Evolutionary conservation across 78 protist genomes (phyloP).

Genomic region (Ministeria vibrans): DNA sequence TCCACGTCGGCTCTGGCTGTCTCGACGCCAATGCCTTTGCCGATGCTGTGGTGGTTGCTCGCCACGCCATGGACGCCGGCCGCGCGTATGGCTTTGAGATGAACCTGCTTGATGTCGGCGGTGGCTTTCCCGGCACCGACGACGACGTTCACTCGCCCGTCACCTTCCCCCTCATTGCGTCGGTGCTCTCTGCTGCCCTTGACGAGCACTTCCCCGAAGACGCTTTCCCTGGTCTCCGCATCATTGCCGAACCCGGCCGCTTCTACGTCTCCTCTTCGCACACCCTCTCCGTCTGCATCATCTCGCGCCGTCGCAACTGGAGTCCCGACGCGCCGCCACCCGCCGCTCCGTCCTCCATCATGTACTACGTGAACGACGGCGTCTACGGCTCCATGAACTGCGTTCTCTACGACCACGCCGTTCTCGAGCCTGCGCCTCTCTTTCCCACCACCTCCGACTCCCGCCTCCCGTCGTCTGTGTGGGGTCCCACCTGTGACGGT

Average conservation of each 20-base stretch:
- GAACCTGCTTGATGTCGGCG: constrained; percentile 89
- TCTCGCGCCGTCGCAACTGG: constrained; percentile 50
- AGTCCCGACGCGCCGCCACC: constrained; percentile 28
- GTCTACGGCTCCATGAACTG: constrained; percentile 90
- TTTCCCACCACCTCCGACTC: neutral
- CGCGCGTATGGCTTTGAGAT: constrained; percentile 59
- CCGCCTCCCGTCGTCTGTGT: constrained; percentile 52
- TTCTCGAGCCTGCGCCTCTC: constrained; percentile 1
- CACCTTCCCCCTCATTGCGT: constrained; percentile 59
- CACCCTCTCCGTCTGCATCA: constrained; percentile 71
- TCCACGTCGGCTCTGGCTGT: constrained; percentile 92
- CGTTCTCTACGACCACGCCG: constrained; percentile 40
- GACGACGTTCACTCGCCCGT: constrained; percentile 18
- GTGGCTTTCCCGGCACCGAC: constrained; percentile 92
- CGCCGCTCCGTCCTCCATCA: neutral
- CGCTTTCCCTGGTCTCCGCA: constrained; percentile 26
- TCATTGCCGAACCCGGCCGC: constrained; percentile 97
- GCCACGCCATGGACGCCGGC: constrained; percentile 68
- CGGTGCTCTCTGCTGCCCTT: constrained; percentile 11
- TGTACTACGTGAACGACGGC: constrained; percentile 87
- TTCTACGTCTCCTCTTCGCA: constrained; percentile 61
- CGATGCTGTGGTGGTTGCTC: constrained; percentile 56
- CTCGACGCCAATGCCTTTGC: constrained; percentile 57
- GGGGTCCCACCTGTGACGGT: constrained; percentile 97
- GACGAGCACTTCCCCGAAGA: constrained; percentile 55